phyloP scores from a whole-genome alignment of 768 basidiomycete species.

The Asterophora parasitica region DNA sequence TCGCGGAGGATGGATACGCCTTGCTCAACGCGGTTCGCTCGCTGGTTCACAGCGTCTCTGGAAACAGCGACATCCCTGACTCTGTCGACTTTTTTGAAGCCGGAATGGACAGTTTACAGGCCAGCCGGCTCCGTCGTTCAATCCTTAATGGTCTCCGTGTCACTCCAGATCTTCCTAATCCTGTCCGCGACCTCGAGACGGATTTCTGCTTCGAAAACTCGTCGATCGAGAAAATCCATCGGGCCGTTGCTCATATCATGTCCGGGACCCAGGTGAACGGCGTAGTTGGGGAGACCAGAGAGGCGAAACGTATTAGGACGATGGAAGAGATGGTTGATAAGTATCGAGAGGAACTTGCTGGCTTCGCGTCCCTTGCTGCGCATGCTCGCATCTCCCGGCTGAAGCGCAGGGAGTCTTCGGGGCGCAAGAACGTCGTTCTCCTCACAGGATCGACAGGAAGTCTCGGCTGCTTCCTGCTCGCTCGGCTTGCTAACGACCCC shows the following conservation, averaged over 20 bases:
- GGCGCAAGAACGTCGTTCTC: constrained; percentile 22
- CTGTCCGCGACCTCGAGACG: constrained; percentile 18
- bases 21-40: constrained; percentile 19
- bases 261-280: constrained; percentile 9
- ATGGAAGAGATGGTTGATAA: constrained; percentile 28
- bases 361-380: constrained; percentile 11
- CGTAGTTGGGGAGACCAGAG: constrained; percentile 4
- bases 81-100: constrained; percentile 33
- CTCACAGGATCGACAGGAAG: constrained; percentile 37
- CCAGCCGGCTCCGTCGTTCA: constrained; percentile 28
- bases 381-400: constrained; percentile 10
- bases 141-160: constrained; percentile 22
- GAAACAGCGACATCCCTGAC: constrained; percentile 19
- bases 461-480: constrained; percentile 29
- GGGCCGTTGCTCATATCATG: constrained; percentile 19
- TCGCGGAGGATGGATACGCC: constrained; percentile 15
- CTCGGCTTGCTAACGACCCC: constrained; percentile 22
- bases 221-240: constrained; percentile 22
- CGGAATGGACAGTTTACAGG: constrained; percentile 38
- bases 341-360: constrained; percentile 14
- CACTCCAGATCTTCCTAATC: constrained; percentile 17
- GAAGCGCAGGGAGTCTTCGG: constrained; percentile 5
- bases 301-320: constrained; percentile 16
- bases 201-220: constrained; percentile 30
- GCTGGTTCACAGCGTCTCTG: constrained; percentile 20